These are phyloP conservation scores for Oryza officinalis DNA, from an alignment of 176 grass and related monocot species.

Conservation along the genomic window DNA sequence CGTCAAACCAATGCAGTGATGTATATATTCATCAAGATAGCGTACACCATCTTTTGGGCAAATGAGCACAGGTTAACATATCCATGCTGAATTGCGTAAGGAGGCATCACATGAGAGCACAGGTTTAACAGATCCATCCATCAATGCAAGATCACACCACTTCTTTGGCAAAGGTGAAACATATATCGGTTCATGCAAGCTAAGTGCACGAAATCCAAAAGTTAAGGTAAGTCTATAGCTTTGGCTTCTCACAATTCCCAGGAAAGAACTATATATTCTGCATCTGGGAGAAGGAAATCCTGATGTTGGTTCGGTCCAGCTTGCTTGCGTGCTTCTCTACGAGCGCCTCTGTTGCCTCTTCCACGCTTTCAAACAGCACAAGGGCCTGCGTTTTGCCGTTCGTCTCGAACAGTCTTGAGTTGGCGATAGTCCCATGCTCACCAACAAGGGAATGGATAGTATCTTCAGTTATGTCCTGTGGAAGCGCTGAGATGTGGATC, in stretches of 20 bases:
- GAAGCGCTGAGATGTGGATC: conserved; percentile 86
- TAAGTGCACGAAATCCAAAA: neutral
- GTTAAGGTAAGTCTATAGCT: neutral
- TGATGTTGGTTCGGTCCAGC: conserved; percentile 66
- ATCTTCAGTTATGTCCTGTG: conserved; percentile 78
- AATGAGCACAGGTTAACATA: too few species aligned
- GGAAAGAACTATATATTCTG: conserved; percentile 65
- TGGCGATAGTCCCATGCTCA: conserved; percentile 69
- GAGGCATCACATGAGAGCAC: neutral
- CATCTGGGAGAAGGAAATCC: conserved; percentile 95
- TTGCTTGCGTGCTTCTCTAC: conserved; percentile 81
- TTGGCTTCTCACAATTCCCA: neutral
- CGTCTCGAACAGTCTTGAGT: conserved; percentile 80
- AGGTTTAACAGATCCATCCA: neutral
- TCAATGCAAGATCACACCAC: neutral
- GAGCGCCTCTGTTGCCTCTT: conserved; percentile 72
- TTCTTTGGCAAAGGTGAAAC: neutral
- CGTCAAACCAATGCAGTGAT: neutral
- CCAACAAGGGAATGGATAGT: conserved; percentile 58
- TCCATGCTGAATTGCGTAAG: too few species aligned
- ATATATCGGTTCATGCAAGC: neutral
- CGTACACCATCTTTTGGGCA: too few species aligned
- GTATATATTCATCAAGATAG: too few species aligned
- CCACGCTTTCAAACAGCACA: conserved; percentile 76
- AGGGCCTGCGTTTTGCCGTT: conserved; percentile 84